Conservation (phyloP, 805 yeast genomes). For the Wickerhamomyces canadensis region DNA sequence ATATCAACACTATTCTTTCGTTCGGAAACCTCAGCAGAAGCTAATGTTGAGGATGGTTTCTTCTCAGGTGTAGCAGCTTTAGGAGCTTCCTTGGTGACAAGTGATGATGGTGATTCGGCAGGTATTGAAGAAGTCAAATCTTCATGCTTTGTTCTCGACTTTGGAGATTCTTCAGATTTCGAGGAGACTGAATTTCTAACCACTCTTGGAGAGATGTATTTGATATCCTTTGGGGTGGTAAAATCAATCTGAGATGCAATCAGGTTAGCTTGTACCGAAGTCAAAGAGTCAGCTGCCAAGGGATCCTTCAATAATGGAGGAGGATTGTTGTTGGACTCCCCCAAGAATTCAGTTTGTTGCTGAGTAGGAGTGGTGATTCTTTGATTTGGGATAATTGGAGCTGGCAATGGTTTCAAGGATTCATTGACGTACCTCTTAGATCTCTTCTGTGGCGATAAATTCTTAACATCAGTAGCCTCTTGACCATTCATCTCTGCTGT, state of each 20-base stretch:
- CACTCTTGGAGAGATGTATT: conserved; percentile 6
- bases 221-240: conserved; percentile 9
- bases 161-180: background rate
- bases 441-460: conserved; percentile 4
- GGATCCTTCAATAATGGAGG: conserved; percentile 16
- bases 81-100: background rate
- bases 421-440: background rate
- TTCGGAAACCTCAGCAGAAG: no score
- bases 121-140: background rate
- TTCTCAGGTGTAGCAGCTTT: background rate
- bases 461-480: background rate
- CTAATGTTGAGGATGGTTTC: no score
- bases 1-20: no score
- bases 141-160: background rate
- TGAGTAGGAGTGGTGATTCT: conserved; percentile 17
- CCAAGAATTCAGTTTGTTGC: conserved; percentile 8
- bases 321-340: conserved; percentile 9
- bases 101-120: background rate
- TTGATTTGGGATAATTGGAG: conserved; percentile 17
- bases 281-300: conserved; percentile 15
- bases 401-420: conserved; percentile 14
- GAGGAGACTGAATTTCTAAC: background rate
- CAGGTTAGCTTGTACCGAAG: conserved; percentile 4
- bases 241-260: conserved; percentile 8
- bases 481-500: conserved; percentile 4